Base-by-base conservation (phyloP, 75 land plant species). In the Cryptomeria japonica region DNA sequence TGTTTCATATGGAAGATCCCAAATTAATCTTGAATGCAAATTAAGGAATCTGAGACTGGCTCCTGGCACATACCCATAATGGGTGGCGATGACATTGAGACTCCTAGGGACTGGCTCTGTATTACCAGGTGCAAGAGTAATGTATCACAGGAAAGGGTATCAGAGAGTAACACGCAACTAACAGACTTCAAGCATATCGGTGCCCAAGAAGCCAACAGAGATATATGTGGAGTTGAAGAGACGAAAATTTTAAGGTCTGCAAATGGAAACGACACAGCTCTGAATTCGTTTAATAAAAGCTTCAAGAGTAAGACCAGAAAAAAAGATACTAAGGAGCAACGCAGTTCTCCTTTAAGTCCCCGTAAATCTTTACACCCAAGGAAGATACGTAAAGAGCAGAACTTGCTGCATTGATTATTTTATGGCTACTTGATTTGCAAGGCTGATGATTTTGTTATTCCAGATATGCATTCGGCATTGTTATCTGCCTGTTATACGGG, bases 21-120 rank as follows among this genome's bases (percentile, higher is more conserved):
- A 73, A 73, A 73, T 32, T 31, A 25, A 31, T 6, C 6, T 73
- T 32, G 77, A 73, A 32, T 73, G 34, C 58, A 37, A 84, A 37
- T 89, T 51, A 92, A 97, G 99, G 99, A 97, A 90, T 96, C 99
- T 25, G 94, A 90, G 85, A 88, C 36, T 14, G 99, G 99, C 51
- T 87, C 93, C 13, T 97, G 99, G 99, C 99, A 97, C 85, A 91
- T 97, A 39, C 99, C 99, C 15, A 88, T 91, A 64, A 84, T 88
- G 84, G 84, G 84, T 38, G 95, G 92, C 2, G 93, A 93, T 88
- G 94, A 94, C 37, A 87, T 92, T 37, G 88, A 92, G 72, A 51
- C 87, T 15, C 90, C 95, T 11, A 77, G 93, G 49, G 87, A 93
- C 73, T 94, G 95, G 95, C 44, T 93, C 15, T 94, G 95, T 90